A percentile compares a stretch with the other conserved stretches of the same genome.
These are phyloP conservation scores for Venturia asperata DNA, from an alignment of 2,329 filamentous ascomycete species.

Conservation along the genomic window DNA sequence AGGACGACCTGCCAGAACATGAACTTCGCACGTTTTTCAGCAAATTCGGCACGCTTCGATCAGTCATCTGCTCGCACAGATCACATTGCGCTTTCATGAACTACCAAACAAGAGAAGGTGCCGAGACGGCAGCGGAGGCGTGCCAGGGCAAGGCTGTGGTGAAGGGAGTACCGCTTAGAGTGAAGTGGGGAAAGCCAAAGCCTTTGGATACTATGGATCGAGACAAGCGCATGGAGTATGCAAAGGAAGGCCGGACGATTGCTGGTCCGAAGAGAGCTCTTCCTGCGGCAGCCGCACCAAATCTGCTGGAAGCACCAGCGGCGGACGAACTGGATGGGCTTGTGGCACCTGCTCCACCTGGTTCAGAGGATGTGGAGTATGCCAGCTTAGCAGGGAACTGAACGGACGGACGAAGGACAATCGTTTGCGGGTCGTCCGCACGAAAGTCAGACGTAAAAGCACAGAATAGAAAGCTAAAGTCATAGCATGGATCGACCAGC, in stretches of 20 bases:
- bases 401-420: constrained; percentile 24
- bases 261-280: constrained; percentile 23
- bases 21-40: constrained; percentile 88
- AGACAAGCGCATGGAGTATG: constrained; percentile 73
- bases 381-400: constrained; percentile 78
- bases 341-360: constrained; percentile 63
- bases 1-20: constrained; percentile 91
- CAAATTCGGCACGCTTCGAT: constrained; percentile 81
- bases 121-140: constrained; percentile 75
- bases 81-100: constrained; percentile 97
- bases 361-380: constrained; percentile 70
- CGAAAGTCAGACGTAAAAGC: neutral
- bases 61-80: constrained; percentile 90
- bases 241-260: constrained; percentile 62
- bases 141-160: constrained; percentile 86
- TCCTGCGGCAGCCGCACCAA: constrained; percentile 10
- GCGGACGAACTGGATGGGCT: constrained; percentile 39
- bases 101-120: constrained; percentile 74
- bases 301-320: constrained; percentile 41
- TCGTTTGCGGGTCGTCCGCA: neutral
- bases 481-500: neutral
- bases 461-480: neutral
- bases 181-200: constrained; percentile 90
- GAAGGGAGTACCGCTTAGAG: constrained; percentile 78
- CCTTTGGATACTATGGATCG: constrained; percentile 86